phyloP scores from a whole-genome alignment of 495 filamentous ascomycete genomes.

The Platismatia glauca region DNA sequence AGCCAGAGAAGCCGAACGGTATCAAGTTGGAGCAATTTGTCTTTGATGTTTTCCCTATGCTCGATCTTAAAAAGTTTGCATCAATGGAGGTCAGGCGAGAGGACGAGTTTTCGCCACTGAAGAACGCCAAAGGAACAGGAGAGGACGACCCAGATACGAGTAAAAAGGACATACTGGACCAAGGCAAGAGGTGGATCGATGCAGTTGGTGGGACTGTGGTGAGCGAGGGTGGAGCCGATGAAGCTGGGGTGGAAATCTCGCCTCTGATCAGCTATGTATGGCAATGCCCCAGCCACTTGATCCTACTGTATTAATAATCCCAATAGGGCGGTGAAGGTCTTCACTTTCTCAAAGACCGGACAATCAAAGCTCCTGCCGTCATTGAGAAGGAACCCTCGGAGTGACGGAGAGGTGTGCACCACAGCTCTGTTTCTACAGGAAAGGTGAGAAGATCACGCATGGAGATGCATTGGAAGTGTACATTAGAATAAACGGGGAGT shows the following conservation, averaged over 20 bases:
- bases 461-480: not conserved
- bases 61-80: constrained; percentile 80
- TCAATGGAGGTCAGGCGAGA: constrained; percentile 92
- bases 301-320: constrained; percentile 28
- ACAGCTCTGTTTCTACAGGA: not conserved
- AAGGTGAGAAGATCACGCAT: not conserved
- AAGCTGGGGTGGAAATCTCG: constrained; percentile 77
- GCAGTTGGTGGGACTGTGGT: constrained; percentile 67
- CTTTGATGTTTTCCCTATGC: constrained; percentile 94
- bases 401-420: not conserved
- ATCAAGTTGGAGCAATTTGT: constrained; percentile 99
- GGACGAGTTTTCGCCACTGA: constrained; percentile 97
- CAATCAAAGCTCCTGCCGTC: constrained; percentile 66
- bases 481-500: not conserved
- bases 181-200: constrained; percentile 77
- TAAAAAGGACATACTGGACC: constrained; percentile 76
- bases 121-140: constrained; percentile 85
- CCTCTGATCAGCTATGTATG: constrained; percentile 94
- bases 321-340: constrained; percentile 82
- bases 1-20: constrained; percentile 90
- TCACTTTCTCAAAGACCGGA: constrained; percentile 61
- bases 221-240: constrained; percentile 50
- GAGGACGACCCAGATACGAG: constrained; percentile 94
- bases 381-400: constrained; percentile 56
- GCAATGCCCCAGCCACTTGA: constrained; percentile 22